phyloP scores from a whole-genome alignment of 2,329 filamentous ascomycete genomes.

The Claviceps sp. region DNA sequence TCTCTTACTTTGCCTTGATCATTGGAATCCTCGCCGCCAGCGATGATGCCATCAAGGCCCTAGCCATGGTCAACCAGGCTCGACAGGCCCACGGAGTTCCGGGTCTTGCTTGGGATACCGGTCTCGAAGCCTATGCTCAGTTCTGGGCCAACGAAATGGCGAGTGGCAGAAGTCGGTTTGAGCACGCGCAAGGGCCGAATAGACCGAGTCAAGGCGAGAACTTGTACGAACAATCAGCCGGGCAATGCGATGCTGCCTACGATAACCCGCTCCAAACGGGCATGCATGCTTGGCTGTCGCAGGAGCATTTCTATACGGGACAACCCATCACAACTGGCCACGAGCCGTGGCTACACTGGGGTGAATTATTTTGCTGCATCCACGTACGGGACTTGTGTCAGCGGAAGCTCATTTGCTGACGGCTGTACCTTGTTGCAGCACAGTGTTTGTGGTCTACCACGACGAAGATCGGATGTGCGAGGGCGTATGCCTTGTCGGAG shows the following conservation, averaged over 20 bases:
- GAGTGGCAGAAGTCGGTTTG: conserved; percentile 15
- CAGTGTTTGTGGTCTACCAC: conserved; percentile 23
- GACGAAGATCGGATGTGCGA: conserved; percentile 21
- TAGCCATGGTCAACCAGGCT: conserved; percentile 19
- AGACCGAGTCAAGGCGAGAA: conserved; percentile 23
- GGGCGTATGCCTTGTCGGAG: conserved; percentile 17
- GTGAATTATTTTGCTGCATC: conserved; percentile 11
- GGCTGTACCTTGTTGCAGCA: conserved; percentile 10
- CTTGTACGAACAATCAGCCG: conserved; percentile 18
- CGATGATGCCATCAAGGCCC: conserved; percentile 13
- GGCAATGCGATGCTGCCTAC: conserved; percentile 16
- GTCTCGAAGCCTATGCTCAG: conserved; percentile 19
- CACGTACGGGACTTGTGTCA: not conserved
- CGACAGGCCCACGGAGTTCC: conserved; percentile 15
- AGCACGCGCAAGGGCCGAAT: conserved; percentile 17
- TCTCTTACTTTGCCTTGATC: conserved; percentile 5
- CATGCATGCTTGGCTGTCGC: conserved; percentile 18
- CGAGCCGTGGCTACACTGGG: conserved; percentile 24
- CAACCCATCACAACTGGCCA: conserved; percentile 18
- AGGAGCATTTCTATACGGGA: conserved; percentile 17
- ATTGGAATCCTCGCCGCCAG: conserved; percentile 6
- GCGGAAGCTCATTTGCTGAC: not conserved
- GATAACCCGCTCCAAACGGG: conserved; percentile 17
- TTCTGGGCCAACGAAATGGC: conserved; percentile 23
- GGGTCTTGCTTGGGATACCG: conserved; percentile 17